Evolutionary conservation across 2,329 filamentous ascomycete genomes (phyloP), one percentile per base, ranked within the genome.

Genomic region (Hypoxylon sp.): DNA sequence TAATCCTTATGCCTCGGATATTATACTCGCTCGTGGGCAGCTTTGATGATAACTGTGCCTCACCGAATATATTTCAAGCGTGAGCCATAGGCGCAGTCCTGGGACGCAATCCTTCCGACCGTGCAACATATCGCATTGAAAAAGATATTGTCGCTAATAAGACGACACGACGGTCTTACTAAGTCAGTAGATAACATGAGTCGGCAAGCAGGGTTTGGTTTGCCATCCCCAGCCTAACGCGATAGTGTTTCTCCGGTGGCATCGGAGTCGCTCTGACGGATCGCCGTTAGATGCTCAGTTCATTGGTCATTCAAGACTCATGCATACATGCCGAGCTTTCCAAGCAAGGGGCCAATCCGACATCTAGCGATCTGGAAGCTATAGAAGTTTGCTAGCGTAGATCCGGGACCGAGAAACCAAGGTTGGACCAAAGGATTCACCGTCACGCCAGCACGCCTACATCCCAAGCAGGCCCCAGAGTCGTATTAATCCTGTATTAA

Each of bases 361-460:
- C 22, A 58, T 57, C 17, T 14, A 39, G 55, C 31, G 46, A 61
- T 62, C 57, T 69, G 59, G 66, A 69, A 71, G 60, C 63, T 31
- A 19, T 67, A 42, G 57, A 70, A 66, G 60, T 65, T 59, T 68
- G 44, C 69, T 71, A 64, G 69, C 48, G 66, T 59, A 60, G 69
- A 71, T 54, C 65, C 62, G 59, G 63, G 69, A 71, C 69, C 69
- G 62, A 68, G 46, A 50, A 52, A 50, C 55, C 57, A 64, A 48
- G 8, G 60, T 51, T 31, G 67, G 53, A 67, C 67, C 54, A 58
- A 66, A 66, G 62, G 50, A 65, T 59, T 46, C 64, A 46, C 53
- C 29, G 57, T 63, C 42, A 63, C 51, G 46, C 53, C 29, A 53
- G 62, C 42, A 63, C 51, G 46, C 54, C 52, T 35, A 39, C 55